Evolutionary conservation across 2,329 filamentous ascomycete species (phyloP).

Genomic region (Phyllachora maydis): DNA sequence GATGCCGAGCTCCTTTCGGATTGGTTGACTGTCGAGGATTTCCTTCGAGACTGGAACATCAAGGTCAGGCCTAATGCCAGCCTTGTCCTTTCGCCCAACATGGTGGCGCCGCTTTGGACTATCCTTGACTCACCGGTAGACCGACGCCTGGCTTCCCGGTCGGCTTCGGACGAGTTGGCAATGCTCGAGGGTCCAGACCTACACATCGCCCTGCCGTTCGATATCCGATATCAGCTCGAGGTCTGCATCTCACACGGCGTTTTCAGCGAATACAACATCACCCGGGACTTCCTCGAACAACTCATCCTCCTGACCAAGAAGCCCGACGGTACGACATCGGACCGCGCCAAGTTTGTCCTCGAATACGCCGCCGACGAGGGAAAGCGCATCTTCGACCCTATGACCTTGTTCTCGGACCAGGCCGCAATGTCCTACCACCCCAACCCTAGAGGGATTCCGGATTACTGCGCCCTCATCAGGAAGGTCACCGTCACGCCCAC

Average conservation of each 20-base stretch:
- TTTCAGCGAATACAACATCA: slow-evolving; percentile 58
- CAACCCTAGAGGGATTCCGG: slow-evolving; percentile 30
- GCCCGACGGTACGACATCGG: slow-evolving; percentile 13
- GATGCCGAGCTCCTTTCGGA: slow-evolving; percentile 8
- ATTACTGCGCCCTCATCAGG: slow-evolving; percentile 55
- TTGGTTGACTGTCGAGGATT: slow-evolving; percentile 23
- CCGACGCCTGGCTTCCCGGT: too few relatives aligned
- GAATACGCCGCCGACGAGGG: slow-evolving; percentile 53
- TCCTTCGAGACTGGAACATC: slow-evolving; percentile 57
- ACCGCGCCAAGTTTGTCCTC: slow-evolving; percentile 43
- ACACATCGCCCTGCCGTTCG: slow-evolving; percentile 37
- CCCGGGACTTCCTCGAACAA: slow-evolving; percentile 40
- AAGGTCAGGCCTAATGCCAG: too few relatives aligned
- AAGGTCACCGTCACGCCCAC: slow-evolving; percentile 71
- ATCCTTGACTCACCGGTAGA: too few relatives aligned
- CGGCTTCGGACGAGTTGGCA: too few relatives aligned
- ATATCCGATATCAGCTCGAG: slow-evolving; percentile 76
- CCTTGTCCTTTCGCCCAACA: too few relatives aligned
- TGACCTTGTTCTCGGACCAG: slow-evolving; percentile 44
- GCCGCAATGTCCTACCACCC: slow-evolving; percentile 25
- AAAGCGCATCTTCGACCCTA: slow-evolving; percentile 43
- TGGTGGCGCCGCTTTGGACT: too few relatives aligned
- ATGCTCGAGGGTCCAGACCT: too few relatives aligned
- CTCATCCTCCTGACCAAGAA: slow-evolving; percentile 22
- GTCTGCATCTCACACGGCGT: slow-evolving; percentile 70